These are phyloP conservation scores for Pseudonitzschia multiseries DNA, from an alignment of 108 stramenopile genomes.

Conservation along the genomic window DNA sequence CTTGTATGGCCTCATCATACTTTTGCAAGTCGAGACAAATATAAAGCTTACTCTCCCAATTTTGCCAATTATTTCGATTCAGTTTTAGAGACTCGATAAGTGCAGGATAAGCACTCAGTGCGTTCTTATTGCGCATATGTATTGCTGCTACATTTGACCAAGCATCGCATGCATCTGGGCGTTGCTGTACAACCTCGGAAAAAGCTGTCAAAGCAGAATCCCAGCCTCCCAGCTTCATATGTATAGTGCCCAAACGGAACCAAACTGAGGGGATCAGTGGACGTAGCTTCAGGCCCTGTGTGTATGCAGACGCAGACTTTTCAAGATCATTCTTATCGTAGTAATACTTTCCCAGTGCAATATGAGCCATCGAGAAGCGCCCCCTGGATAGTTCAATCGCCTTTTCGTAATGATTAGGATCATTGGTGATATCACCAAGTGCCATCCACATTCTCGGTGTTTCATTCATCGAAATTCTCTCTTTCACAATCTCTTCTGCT, in stretches of 20 bases:
- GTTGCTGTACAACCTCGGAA: conserved; percentile 90
- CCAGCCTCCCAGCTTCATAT: conserved; percentile 91
- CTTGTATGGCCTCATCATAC: conserved; percentile 85
- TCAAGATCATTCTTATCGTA: conserved; percentile 71
- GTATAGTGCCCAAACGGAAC: conserved; percentile 88
- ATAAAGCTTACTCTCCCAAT: conserved; percentile 84
- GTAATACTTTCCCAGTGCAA: conserved; percentile 75
- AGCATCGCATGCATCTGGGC: conserved; percentile 91
- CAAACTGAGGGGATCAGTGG: conserved; percentile 85
- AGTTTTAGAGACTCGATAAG: conserved; percentile 73
- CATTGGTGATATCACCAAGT: conserved; percentile 86
- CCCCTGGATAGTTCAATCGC: conserved; percentile 86
- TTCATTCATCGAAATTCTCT: conserved; percentile 67
- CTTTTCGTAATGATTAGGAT: conserved; percentile 77
- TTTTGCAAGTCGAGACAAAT: conserved; percentile 82
- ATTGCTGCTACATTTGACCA: conserved; percentile 94
- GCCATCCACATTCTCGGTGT: conserved; percentile 93
- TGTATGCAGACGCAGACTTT: conserved; percentile 58
- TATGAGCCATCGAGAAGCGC: conserved; percentile 82
- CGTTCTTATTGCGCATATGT: conserved; percentile 74
- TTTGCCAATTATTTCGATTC: conserved; percentile 81
- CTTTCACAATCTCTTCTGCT: conserved; percentile 88
- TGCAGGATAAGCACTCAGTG: conserved; percentile 81
- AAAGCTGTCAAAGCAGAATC: conserved; percentile 85
- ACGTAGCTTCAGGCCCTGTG: conserved; percentile 72